Conservation (phyloP, 1,284 basidiomycete genomes). For the Cryptococcus hybrid region DNA sequence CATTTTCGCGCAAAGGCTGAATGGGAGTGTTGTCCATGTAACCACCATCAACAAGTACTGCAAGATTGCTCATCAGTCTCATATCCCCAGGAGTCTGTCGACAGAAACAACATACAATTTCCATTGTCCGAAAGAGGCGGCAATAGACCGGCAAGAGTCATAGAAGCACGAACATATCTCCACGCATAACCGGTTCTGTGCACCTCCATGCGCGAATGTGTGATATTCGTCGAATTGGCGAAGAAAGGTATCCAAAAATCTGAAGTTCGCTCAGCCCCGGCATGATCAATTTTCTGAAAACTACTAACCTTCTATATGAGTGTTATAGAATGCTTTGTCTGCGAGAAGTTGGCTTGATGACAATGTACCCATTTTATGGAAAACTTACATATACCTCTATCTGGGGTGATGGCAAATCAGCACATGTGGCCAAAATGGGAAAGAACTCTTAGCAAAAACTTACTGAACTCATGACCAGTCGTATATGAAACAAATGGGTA, state of each 20-base stretch:
- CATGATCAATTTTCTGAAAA: background rate
- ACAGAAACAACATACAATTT: conserved; percentile 53
- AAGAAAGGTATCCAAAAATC: conserved; percentile 99
- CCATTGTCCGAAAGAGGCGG: conserved; percentile 96
- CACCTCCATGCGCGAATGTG: conserved; percentile 93
- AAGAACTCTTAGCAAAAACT: conserved; percentile 20
- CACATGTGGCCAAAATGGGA: conserved; percentile 12
- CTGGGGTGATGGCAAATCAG: background rate
- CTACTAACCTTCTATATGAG: conserved; percentile 71
- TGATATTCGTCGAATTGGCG: conserved; percentile 99
- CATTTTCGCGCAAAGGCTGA: conserved; percentile 86
- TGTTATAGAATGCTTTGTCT: conserved; percentile 71
- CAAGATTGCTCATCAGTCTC: background rate
- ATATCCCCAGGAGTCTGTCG: conserved; percentile 14
- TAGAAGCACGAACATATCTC: conserved; percentile 77
- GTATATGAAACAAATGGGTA: conserved; percentile 98
- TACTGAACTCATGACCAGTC: conserved; percentile 84
- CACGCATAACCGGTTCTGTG: conserved; percentile 96
- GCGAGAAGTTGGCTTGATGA: conserved; percentile 1
- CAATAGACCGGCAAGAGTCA: conserved; percentile 93
- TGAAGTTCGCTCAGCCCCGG: background rate
- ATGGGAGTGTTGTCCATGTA: conserved; percentile 93
- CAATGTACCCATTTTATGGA: conserved; percentile 57
- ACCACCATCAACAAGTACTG: conserved; percentile 86
- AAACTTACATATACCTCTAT: conserved; percentile 55